Conservation (phyloP, 768 basidiomycete species). For the Sporobolomyces phaffii region DNA sequence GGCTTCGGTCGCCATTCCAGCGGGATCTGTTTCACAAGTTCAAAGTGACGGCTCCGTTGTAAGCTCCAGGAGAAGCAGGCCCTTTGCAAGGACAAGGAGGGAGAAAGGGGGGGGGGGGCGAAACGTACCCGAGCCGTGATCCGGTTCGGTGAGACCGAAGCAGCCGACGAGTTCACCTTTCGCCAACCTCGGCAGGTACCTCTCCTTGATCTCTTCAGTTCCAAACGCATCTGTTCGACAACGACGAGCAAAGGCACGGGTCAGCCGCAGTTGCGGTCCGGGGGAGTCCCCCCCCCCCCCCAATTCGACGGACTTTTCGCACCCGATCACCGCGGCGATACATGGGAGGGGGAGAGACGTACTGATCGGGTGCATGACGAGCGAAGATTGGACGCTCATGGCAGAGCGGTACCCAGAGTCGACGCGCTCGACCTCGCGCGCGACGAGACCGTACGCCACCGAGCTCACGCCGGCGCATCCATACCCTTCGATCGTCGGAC, state of each 20-base stretch:
- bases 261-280: background rate
- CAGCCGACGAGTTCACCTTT: constrained; percentile 79
- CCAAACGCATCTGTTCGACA: constrained; percentile 75
- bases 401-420: constrained; percentile 95
- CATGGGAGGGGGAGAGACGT: background rate
- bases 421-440: constrained; percentile 86
- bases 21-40: constrained; percentile 57
- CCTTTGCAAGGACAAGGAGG: too few relatives aligned
- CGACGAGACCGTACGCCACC: constrained; percentile 90
- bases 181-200: constrained; percentile 80
- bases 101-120: background rate
- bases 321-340: too few relatives aligned
- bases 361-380: constrained; percentile 78
- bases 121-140: constrained; percentile 67
- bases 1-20: constrained; percentile 93
- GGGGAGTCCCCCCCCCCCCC: too few relatives aligned
- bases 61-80: too few relatives aligned
- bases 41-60: too few relatives aligned
- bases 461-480: constrained; percentile 86
- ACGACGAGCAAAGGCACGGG: too few relatives aligned
- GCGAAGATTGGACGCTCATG: constrained; percentile 87
- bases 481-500: constrained; percentile 86
- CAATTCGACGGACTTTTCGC: too few relatives aligned
- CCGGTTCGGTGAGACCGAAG: constrained; percentile 92
- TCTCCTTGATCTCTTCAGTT: constrained; percentile 79